Percentiles rank a stretch among this genome's conserved stretches.
Evolutionary conservation across 1,284 basidiomycete genomes (phyloP).

Genomic region (Leccinum subfulvum): DNA sequence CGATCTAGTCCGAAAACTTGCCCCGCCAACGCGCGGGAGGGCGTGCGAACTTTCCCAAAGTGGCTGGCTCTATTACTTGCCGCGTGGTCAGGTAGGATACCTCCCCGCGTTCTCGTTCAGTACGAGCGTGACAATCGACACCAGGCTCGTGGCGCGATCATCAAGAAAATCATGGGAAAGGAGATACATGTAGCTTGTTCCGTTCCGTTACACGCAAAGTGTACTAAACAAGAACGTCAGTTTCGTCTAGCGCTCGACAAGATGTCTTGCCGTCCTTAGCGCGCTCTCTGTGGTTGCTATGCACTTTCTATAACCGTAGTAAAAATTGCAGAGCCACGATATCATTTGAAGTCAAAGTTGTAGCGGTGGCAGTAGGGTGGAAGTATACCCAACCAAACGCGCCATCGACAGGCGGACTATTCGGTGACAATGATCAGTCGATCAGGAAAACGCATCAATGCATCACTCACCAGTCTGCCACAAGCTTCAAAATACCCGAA

Average conservation of each 20-base stretch:
- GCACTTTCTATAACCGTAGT: neutral
- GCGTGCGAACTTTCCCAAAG: no score
- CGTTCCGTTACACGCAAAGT: neutral
- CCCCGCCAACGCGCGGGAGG: no score
- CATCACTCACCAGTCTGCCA: constrained; percentile 34
- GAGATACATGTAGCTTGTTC: neutral
- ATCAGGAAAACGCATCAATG: neutral
- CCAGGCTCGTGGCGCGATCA: no score
- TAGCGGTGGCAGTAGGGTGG: constrained; percentile 27
- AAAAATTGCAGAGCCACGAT: neutral
- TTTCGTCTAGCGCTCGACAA: neutral
- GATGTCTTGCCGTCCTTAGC: neutral
- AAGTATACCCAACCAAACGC: constrained; percentile 47
- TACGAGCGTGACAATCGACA: no score
- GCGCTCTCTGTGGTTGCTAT: neutral
- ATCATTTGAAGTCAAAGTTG: neutral
- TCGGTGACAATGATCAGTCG: neutral
- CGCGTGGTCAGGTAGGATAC: no score
- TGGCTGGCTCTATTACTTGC: no score
- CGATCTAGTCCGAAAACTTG: no score
- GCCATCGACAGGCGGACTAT: constrained; percentile 22
- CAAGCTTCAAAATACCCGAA: constrained; percentile 16
- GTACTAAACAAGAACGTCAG: neutral
- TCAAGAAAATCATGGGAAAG: neutral
- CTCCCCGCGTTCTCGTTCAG: no score